Conservation (phyloP, 2,329 filamentous ascomycete species). For the Fusarium caatingaense region DNA sequence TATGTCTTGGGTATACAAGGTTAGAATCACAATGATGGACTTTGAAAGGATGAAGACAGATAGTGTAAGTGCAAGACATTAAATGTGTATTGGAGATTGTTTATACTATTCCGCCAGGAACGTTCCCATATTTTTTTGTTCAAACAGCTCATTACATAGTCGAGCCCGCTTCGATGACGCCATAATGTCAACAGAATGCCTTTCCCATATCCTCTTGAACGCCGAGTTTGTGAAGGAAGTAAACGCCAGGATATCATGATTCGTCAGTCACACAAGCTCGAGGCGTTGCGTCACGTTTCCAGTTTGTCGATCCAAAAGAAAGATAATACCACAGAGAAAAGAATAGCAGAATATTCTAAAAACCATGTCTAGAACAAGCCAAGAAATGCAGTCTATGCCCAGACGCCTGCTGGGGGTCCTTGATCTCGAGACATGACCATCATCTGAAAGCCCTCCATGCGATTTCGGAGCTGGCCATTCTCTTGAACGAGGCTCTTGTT, state of each 20-base stretch:
- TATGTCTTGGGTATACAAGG: not conserved
- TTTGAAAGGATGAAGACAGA: not conserved
- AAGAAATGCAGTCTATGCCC: conserved; percentile 35
- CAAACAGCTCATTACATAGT: conserved; percentile 22
- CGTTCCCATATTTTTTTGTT: conserved; percentile 34
- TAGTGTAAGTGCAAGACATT: conserved; percentile 24
- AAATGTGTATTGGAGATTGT: conserved; percentile 44
- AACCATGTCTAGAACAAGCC: not conserved
- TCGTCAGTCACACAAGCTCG: conserved; percentile 43
- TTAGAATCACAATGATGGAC: not conserved
- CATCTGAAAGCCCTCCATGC: conserved; percentile 48
- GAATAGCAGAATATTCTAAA: conserved; percentile 9
- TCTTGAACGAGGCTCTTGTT: conserved; percentile 49
- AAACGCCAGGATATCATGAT: conserved; percentile 45
- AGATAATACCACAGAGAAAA: conserved; percentile 21
- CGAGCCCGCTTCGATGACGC: conserved; percentile 30
- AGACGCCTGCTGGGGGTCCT: conserved; percentile 42
- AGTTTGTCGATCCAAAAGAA: conserved; percentile 24
- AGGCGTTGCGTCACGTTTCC: conserved; percentile 23
- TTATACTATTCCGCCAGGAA: conserved; percentile 36
- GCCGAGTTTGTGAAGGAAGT: conserved; percentile 18
- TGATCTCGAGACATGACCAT: conserved; percentile 46
- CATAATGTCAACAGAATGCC: conserved; percentile 20
- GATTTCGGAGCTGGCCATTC: conserved; percentile 49
- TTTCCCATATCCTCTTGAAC: conserved; percentile 10